These are phyloP conservation scores for Trypethelium eluteriae DNA, from an alignment of 495 filamentous ascomycete species.

Conservation along the genomic window DNA sequence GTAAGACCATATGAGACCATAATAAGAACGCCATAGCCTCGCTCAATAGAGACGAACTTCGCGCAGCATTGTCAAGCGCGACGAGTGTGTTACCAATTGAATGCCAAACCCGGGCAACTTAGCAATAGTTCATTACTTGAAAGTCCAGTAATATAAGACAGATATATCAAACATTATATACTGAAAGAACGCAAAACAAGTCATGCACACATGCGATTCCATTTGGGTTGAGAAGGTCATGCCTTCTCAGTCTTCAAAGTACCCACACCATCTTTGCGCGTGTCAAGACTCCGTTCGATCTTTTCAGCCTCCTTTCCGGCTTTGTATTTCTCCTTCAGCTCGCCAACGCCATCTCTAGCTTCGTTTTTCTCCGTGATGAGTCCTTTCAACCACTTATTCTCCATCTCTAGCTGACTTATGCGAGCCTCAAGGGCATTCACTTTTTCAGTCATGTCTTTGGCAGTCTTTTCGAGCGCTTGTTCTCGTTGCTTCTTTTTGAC, in stretches of 20 bases:
- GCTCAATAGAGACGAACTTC: not conserved
- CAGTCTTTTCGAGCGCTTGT: conserved; percentile 78
- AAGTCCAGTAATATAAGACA: not conserved
- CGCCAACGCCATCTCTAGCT: conserved; percentile 34
- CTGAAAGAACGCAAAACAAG: not conserved
- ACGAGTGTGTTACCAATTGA: not conserved
- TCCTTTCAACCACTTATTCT: conserved; percentile 95
- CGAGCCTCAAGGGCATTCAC: conserved; percentile 68
- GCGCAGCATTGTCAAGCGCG: not conserved
- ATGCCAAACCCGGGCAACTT: no score
- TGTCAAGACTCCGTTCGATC: conserved; percentile 22
- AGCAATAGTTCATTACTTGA: not conserved
- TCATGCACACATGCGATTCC: not conserved
- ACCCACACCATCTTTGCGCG: conserved; percentile 25
- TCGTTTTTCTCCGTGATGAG: conserved; percentile 88
- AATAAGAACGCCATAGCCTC: no score
- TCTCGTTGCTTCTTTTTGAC: conserved; percentile 99
- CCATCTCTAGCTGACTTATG: conserved; percentile 80
- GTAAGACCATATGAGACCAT: no score
- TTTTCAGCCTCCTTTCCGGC: conserved; percentile 15
- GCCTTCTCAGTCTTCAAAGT: conserved; percentile 15
- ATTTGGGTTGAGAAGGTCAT: not conserved
- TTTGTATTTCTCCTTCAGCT: conserved; percentile 20
- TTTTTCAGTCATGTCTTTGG: conserved; percentile 86
- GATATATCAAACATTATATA: not conserved